phyloP scores from a whole-genome alignment of 768 basidiomycete genomes.

The Gautieria morchelliformis region DNA sequence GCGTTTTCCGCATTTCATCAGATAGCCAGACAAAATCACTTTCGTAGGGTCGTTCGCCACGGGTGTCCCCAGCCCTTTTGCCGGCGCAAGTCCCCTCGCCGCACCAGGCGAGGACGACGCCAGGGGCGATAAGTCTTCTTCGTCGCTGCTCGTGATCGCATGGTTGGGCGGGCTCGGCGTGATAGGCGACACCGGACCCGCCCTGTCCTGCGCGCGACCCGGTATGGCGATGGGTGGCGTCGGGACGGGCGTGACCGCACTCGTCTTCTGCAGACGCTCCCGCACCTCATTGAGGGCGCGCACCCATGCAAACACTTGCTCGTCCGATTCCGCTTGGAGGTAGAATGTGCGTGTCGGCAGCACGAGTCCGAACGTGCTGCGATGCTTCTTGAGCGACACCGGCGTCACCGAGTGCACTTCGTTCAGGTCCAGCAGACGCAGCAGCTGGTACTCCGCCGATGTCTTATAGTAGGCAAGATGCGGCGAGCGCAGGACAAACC shows the following conservation, averaged over 20 bases:
- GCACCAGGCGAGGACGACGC: conserved; percentile 24
- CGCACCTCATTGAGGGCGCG: conserved; percentile 69
- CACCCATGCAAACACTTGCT: conserved; percentile 82
- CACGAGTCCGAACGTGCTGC: conserved; percentile 85
- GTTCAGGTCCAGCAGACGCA: conserved; percentile 75
- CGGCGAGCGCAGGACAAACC: conserved; percentile 91
- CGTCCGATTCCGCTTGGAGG: conserved; percentile 62
- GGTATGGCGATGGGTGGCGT: conserved; percentile 14
- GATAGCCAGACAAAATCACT: conserved; percentile 77
- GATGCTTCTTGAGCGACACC: conserved; percentile 82
- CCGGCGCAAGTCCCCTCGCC: conserved; percentile 30
- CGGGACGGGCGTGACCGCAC: conserved; percentile 39
- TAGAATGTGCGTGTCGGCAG: conserved; percentile 87
- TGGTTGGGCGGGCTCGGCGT: conserved; percentile 23
- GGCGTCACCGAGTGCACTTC: conserved; percentile 87
- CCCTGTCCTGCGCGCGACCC: conserved; percentile 30
- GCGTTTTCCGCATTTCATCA: conserved; percentile 95
- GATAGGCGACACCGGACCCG: conserved; percentile 10
- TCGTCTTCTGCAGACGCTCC: conserved; percentile 51
- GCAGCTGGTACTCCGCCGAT: conserved; percentile 86
- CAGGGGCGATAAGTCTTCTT: conserved; percentile 54
- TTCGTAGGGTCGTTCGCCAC: conserved; percentile 54
- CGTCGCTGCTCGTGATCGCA: conserved; percentile 66
- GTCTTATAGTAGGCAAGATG: conserved; percentile 97
- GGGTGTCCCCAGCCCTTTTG: conserved; percentile 22